These are phyloP conservation scores for Neonectria magnoliae DNA, from an alignment of 2,329 filamentous ascomycete genomes.

Conservation along the genomic window DNA sequence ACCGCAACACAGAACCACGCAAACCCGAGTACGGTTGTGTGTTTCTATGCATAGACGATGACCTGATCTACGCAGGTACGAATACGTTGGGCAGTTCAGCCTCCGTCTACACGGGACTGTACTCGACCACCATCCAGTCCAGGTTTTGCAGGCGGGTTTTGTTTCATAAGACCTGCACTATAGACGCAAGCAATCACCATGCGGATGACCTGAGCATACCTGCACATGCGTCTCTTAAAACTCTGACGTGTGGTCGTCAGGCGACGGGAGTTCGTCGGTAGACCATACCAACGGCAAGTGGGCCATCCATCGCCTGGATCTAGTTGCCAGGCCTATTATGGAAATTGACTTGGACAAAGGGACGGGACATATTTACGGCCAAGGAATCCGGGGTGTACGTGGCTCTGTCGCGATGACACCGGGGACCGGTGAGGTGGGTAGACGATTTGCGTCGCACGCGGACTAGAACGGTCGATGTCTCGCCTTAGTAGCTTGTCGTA, in stretches of 20 bases:
- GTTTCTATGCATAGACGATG: neutral
- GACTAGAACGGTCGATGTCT: neutral
- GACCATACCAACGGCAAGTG: constrained; percentile 1
- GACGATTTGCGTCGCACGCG: neutral
- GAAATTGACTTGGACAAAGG: neutral
- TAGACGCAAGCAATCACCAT: neutral
- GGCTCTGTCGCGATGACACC: constrained; percentile 1
- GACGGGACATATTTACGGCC: constrained; percentile 7
- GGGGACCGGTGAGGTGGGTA: neutral
- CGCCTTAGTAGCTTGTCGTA: neutral
- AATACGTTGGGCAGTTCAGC: neutral
- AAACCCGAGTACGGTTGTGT: neutral
- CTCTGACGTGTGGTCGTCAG: constrained; percentile 7
- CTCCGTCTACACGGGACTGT: neutral
- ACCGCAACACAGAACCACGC: neutral
- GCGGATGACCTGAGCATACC: neutral
- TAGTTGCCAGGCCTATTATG: neutral
- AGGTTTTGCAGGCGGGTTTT: neutral
- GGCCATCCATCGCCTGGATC: constrained; percentile 12
- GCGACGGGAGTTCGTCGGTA: constrained; percentile 15
- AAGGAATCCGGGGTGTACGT: constrained; percentile 9
- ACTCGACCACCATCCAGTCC: neutral
- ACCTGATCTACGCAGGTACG: neutral
- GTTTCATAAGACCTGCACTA: neutral
- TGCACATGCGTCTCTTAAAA: neutral